Base-by-base conservation (phyloP, 495 filamentous ascomycete species). In the Eremomyces bilateralis region DNA sequence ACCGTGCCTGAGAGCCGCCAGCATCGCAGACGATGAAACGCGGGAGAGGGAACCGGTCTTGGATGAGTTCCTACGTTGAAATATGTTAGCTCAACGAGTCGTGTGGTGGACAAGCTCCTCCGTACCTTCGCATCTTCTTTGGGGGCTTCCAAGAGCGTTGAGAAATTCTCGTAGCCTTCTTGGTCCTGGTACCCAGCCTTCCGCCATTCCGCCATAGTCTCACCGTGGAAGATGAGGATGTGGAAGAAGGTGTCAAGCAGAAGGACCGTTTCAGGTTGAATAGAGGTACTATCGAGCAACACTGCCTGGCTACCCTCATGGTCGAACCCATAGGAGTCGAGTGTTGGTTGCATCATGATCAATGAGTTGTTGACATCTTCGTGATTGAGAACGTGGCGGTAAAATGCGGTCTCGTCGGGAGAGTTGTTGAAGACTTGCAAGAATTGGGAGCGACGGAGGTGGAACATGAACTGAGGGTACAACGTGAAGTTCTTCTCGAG, bases 381-480 rank as follows among this genome's bases (percentile, higher is more conserved):
- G 43, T 93, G 82, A 53, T 94, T 85, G 36, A 99, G 65, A 8
- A 95, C 83, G 51, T 99, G 90, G 34, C 90, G 68, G 53, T 95
- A 94, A 58, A 95, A 99, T 13, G 90, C 90, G 13, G 90, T 99
- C 58, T 99, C 90, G 46, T 99, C 90, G 10, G 90, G 90, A 0
- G 84, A 94, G 57, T 94, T 95, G 61, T 99, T 99, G 65, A 99
- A 99, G 32, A 99, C 84, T 50, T 99, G 90, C 46, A 99, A 59
- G 61, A 99, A 99, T 55, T 99, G 90, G 48, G 79, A 90, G 50
- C 90, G 71, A 35, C 90, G 76, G 40, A 99, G 65, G 53, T 99
- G 90, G 65, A 95, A 99, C 90, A 99, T 95, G 60, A 99, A 99
- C 57, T 99, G 90, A 21, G 90, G 90, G 46, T 99, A 99, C 15